phyloP scores from a whole-genome alignment of 305 asterid species.

The Ilex paraguariensis region DNA sequence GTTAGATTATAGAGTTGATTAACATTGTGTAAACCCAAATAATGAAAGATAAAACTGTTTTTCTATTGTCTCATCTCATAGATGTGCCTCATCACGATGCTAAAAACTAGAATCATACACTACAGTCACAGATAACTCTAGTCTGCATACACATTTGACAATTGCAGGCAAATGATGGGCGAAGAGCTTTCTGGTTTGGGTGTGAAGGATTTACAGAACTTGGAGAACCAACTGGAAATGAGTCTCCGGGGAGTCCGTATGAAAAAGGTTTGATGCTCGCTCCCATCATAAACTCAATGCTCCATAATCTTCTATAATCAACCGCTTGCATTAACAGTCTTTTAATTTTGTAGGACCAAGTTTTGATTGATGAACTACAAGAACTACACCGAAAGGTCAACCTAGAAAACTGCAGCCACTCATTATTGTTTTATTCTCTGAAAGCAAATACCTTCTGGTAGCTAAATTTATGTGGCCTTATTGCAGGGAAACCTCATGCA shows the following conservation, averaged over 20 bases:
- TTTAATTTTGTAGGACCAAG: conserved; percentile 44
- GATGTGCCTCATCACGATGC: too few relatives aligned
- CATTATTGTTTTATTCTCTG: background rate
- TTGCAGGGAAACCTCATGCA: conserved; percentile 47
- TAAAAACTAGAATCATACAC: too few relatives aligned
- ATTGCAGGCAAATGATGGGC: conserved; percentile 59
- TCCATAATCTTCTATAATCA: conserved; percentile 1
- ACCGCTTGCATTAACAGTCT: conserved; percentile 12
- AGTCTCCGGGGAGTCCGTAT: conserved; percentile 53
- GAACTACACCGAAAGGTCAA: conserved; percentile 56
- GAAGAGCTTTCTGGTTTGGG: conserved; percentile 58
- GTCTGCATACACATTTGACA: background rate
- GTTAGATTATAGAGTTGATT: too few relatives aligned
- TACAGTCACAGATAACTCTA: too few relatives aligned
- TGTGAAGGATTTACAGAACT: conserved; percentile 50
- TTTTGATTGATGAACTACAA: conserved; percentile 48
- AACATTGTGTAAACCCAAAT: too few relatives aligned
- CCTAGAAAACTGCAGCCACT: conserved; percentile 5
- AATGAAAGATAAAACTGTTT: too few relatives aligned
- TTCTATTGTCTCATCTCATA: too few relatives aligned
- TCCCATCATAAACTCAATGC: conserved; percentile 3
- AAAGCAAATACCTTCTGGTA: conserved; percentile 10
- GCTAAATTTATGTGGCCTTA: conserved; percentile 16
- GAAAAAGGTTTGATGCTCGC: conserved; percentile 43
- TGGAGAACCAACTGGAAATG: conserved; percentile 62